Conservation (phyloP, 805 yeast species). For the Tanozyma kutaoensis region DNA sequence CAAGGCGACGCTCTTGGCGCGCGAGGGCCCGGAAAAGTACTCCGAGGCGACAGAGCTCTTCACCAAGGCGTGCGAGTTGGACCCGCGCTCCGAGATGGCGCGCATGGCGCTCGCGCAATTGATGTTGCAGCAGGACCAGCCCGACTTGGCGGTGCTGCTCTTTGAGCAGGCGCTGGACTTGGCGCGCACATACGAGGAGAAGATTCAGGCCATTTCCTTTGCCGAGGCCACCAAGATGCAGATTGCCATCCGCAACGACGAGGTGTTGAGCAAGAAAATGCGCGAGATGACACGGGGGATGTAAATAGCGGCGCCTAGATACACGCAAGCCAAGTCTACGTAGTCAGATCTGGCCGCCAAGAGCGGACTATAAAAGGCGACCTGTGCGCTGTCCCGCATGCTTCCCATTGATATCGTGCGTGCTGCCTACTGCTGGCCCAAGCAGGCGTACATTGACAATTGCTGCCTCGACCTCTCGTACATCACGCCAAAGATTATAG, state of each 20-base stretch:
- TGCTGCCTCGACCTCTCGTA: conserved; percentile 68
- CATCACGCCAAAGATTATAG: conserved; percentile 51
- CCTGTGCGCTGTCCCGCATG: too few species aligned
- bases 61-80: conserved; percentile 64
- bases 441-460: too few species aligned
- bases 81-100: conserved; percentile 84
- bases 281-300: conserved; percentile 35
- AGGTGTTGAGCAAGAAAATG: conserved; percentile 47
- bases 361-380: too few species aligned
- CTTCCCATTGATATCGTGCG: too few species aligned
- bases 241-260: conserved; percentile 60
- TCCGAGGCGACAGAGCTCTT: conserved; percentile 53
- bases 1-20: conserved; percentile 64
- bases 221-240: conserved; percentile 92
- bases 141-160: conserved; percentile 66
- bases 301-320: too few species aligned
- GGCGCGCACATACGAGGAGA: conserved; percentile 77
- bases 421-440: too few species aligned
- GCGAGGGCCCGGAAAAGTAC: conserved; percentile 33
- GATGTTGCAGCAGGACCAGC: conserved; percentile 69
- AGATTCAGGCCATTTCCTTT: conserved; percentile 79
- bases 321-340: too few species aligned
- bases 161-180: conserved; percentile 76
- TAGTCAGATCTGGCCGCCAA: too few species aligned
- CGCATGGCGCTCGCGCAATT: conserved; percentile 86